Percentiles rank a stretch among this genome's conserved stretches.
Conservation (phyloP, 2,329 filamentous ascomycete genomes). For the Xylaria sp. region DNA sequence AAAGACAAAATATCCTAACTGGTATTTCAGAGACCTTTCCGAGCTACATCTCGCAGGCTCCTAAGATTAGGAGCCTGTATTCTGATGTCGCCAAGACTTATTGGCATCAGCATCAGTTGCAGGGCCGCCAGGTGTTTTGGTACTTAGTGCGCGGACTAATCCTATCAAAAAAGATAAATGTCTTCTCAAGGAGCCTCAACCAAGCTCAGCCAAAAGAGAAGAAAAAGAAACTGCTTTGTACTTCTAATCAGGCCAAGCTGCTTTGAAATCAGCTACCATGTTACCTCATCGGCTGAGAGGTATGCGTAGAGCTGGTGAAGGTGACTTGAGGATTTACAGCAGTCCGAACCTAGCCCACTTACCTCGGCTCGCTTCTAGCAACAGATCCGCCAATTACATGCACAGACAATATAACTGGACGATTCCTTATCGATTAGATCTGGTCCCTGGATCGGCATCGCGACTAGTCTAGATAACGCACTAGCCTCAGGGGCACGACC, state of each 20-base stretch:
- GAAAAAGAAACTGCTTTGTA: no score
- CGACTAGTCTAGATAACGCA: neutral
- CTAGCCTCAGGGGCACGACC: slow-evolving; percentile 22
- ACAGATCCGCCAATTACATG: neutral
- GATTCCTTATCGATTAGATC: slow-evolving; percentile 34
- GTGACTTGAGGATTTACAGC: neutral
- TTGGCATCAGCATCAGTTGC: neutral
- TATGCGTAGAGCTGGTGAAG: neutral
- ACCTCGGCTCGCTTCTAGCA: slow-evolving; percentile 24
- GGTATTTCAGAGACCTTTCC: neutral
- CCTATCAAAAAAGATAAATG: no score
- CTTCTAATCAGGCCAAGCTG: no score
- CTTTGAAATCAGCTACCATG: no score
- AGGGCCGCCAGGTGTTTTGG: no score
- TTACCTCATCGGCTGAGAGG: neutral
- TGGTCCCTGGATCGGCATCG: slow-evolving; percentile 7
- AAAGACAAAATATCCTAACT: neutral
- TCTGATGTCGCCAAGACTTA: neutral
- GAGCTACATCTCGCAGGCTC: neutral
- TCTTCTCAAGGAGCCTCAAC: no score
- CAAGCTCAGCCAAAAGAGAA: no score
- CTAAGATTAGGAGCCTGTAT: neutral
- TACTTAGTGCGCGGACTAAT: no score
- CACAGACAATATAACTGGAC: slow-evolving; percentile 18
- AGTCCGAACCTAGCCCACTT: slow-evolving; percentile 15